Evolutionary conservation across 116 monocot species (phyloP), one percentile per base, ranked within the genome.

Genomic region (Trichopus zeylanicus): DNA sequence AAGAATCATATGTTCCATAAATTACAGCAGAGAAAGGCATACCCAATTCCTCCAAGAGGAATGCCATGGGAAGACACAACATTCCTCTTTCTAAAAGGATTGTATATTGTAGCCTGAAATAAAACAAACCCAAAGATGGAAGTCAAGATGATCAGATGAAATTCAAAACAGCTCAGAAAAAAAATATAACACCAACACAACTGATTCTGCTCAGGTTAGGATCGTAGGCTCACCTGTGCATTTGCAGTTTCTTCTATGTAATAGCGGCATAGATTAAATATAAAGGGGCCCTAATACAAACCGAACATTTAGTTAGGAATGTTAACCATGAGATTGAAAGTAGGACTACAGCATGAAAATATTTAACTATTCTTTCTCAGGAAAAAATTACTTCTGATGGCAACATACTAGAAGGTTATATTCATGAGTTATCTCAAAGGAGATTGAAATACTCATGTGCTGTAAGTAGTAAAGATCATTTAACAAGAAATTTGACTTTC

Each of bases 1-100:
- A 46, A 20, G 21, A 2, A 49, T 7, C 2, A 39, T 39, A 28
- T 32, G 19, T 33, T n/a, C n/a, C n/a, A 57, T 31, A 33, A 10
- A 3, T 11, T n/a, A 3, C 2, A 38, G 15, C 24, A 29, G 8
- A 29, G 27, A 21, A 9, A 16, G 20, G 31, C 67, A 48, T 67
- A 86, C 86, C 86, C 86, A 58, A 86, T 75, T 46, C 86, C 86
- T 23, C 86, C 86, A 3, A 86, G 51, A 32, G 86, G 81, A 66
- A 81, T 74, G 48, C 78, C 86, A 42, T 78, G 78, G 59, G 71
- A 74, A 55, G 81, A 77, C 29, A 46, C 42, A 19, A 69, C 58
- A 25, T 22, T 39, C 16, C 66, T 57, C 48, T 65, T 75, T 55
- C 70, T 86, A 57, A 62, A 49, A 46, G 86, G 86, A 72, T 86